These are phyloP conservation scores for Botryotinia globosa DNA, from an alignment of 2,329 filamentous ascomycete species.

Conservation along the genomic window DNA sequence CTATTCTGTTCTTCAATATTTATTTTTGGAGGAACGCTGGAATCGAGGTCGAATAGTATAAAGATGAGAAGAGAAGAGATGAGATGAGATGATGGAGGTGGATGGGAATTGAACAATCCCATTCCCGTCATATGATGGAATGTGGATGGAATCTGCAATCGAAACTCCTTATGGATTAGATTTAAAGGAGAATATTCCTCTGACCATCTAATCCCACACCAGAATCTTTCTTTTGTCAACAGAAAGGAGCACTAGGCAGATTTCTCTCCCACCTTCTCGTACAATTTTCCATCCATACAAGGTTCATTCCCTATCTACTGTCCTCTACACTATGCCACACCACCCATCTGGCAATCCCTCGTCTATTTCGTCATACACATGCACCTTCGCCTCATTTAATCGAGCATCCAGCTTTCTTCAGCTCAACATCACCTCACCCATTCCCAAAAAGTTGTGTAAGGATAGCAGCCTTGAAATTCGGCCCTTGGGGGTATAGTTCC, in stretches of 20 bases:
- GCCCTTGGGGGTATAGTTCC: neutral
- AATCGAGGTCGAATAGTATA: neutral
- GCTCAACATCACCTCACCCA: neutral
- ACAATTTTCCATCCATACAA: neutral
- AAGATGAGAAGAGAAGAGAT: neutral
- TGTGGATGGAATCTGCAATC: neutral
- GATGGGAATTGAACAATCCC: neutral
- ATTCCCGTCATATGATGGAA: neutral
- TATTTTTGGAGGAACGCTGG: neutral
- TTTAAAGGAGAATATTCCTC: neutral
- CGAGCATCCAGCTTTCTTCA: neutral
- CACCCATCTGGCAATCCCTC: neutral
- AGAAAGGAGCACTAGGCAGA: neutral
- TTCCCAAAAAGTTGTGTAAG: neutral
- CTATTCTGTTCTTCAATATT: neutral
- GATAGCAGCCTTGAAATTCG: constrained; percentile 1
- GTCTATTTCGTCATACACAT: neutral
- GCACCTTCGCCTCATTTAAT: neutral
- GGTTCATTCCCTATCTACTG: too few species aligned
- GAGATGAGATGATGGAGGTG: neutral
- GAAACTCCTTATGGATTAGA: neutral
- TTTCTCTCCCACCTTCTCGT: neutral
- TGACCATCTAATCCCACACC: neutral
- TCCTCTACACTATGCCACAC: neutral
- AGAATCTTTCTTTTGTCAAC: neutral